These are phyloP conservation scores for Breynia disticha DNA, from an alignment of 441 rosid species.

Conservation along the genomic window DNA sequence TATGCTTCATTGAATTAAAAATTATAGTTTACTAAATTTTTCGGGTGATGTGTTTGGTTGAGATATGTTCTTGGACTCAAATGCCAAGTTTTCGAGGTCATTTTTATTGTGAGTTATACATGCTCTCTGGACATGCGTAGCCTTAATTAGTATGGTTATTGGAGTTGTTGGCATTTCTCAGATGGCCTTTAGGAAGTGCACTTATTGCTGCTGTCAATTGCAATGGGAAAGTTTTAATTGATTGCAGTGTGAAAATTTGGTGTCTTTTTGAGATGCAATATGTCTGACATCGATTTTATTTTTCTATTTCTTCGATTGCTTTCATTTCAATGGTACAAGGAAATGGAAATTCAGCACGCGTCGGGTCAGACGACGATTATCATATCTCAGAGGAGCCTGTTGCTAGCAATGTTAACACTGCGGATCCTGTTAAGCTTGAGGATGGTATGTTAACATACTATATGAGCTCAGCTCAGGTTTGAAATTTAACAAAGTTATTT, in stretches of 20 bases:
- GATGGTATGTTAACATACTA: constrained; percentile 25
- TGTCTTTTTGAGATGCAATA: neutral
- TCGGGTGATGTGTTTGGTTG: neutral
- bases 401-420: constrained; percentile 11
- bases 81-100: neutral
- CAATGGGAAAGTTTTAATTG: too few species aligned
- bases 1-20: too few species aligned
- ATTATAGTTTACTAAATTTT: too few species aligned
- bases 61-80: neutral
- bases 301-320: neutral
- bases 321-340: constrained; percentile 20
- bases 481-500: constrained; percentile 2
- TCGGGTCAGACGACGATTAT: constrained; percentile 15
- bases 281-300: neutral
- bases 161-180: too few species aligned
- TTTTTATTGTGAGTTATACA: neutral
- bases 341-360: constrained; percentile 13
- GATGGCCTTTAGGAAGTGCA: too few species aligned
- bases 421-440: constrained; percentile 17
- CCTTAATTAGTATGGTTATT: too few species aligned
- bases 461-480: constrained; percentile 16
- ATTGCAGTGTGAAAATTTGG: too few species aligned
- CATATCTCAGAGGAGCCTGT: constrained; percentile 13
- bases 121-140: too few species aligned
- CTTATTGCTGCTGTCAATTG: too few species aligned